A percentile compares a stretch with the other conserved stretches of the same genome.
phyloP scores from a whole-genome alignment of 2,329 filamentous ascomycete genomes.

The Whalleya microplaca region DNA sequence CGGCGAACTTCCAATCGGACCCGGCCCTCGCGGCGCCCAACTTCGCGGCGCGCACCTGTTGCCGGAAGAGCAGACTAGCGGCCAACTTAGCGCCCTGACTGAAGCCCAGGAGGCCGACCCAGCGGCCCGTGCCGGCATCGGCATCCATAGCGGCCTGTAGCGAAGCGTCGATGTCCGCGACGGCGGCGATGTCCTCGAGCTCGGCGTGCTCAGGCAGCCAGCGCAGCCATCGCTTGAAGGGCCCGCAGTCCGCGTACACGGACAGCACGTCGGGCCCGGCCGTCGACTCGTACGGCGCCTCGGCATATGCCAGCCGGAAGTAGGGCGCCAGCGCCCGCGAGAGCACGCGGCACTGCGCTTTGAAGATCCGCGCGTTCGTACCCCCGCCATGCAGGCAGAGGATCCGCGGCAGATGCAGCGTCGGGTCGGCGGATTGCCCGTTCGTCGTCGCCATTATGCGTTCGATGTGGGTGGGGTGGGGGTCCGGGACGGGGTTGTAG shows the following conservation, averaged over 20 bases:
- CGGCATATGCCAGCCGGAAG: slow-evolving; percentile 74
- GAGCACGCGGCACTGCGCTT: slow-evolving; percentile 65
- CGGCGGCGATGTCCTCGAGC: slow-evolving; percentile 50
- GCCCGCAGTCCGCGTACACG: slow-evolving; percentile 68
- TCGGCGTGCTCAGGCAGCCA: slow-evolving; percentile 61
- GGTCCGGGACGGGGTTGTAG: background rate
- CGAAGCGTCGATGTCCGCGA: slow-evolving; percentile 44
- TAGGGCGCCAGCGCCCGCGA: slow-evolving; percentile 49
- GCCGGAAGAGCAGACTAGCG: slow-evolving; percentile 61
- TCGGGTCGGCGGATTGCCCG: slow-evolving; percentile 14
- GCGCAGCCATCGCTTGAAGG: slow-evolving; percentile 66
- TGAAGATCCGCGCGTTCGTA: slow-evolving; percentile 72
- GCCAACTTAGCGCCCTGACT: slow-evolving; percentile 68
- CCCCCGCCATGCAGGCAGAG: slow-evolving; percentile 84
- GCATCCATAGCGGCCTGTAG: slow-evolving; percentile 52
- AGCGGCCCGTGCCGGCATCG: slow-evolving; percentile 59
- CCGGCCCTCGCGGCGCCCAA: slow-evolving; percentile 29
- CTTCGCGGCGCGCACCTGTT: slow-evolving; percentile 58
- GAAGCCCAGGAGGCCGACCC: slow-evolving; percentile 67
- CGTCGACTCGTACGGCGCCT: slow-evolving; percentile 67
- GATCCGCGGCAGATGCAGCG: slow-evolving; percentile 61
- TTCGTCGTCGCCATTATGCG: slow-evolving; percentile 4
- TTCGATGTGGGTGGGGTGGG: background rate
- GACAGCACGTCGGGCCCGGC: slow-evolving; percentile 65
- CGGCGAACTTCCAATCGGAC: slow-evolving; percentile 58